phyloP scores from a whole-genome alignment of 495 filamentous ascomycete species.

The Geoglossum glabrum region DNA sequence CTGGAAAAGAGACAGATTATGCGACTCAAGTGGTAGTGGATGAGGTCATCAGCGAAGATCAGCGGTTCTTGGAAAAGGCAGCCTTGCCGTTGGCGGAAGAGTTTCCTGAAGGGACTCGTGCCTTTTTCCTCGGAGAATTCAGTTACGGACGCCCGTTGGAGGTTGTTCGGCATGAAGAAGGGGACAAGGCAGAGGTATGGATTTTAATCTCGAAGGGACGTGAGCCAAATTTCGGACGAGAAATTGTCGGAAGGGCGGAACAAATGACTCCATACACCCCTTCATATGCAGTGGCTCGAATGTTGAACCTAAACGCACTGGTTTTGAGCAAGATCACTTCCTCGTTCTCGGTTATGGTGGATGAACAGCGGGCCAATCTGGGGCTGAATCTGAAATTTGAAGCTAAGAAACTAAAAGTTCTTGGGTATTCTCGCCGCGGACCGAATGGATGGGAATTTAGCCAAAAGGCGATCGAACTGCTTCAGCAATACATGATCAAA shows the following conservation, averaged over 20 bases:
- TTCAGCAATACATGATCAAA: slow-evolving; percentile 72
- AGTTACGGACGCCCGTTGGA: slow-evolving; percentile 80
- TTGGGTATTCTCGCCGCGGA: slow-evolving; percentile 79
- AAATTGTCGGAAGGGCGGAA: slow-evolving; percentile 48
- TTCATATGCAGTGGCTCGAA: slow-evolving; percentile 67
- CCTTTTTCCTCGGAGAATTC: slow-evolving; percentile 93
- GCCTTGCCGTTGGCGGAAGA: slow-evolving; percentile 80
- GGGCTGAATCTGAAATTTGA: slow-evolving; percentile 96
- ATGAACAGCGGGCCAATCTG: slow-evolving; percentile 63
- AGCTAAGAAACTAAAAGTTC: slow-evolving; percentile 79
- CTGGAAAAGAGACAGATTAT: slow-evolving; percentile 79
- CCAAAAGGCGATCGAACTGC: slow-evolving; percentile 55
- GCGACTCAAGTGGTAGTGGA: slow-evolving; percentile 81
- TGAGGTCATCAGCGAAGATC: slow-evolving; percentile 76
- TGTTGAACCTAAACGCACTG: slow-evolving; percentile 62
- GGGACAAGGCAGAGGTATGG: slow-evolving; percentile 56
- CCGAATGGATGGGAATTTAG: slow-evolving; percentile 89
- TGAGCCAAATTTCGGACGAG: slow-evolving; percentile 62
- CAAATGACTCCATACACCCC: slow-evolving; percentile 54
- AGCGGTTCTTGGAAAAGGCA: slow-evolving; percentile 73
- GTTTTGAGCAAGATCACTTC: slow-evolving; percentile 91
- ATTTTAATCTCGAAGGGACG: slow-evolving; percentile 43
- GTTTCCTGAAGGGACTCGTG: slow-evolving; percentile 59
- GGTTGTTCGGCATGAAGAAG: slow-evolving; percentile 48
- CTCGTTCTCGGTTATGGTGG: slow-evolving; percentile 64